These are phyloP conservation scores for Maudiozyma humilis DNA, from an alignment of 1,139 yeast genomes.

Conservation along the genomic window DNA sequence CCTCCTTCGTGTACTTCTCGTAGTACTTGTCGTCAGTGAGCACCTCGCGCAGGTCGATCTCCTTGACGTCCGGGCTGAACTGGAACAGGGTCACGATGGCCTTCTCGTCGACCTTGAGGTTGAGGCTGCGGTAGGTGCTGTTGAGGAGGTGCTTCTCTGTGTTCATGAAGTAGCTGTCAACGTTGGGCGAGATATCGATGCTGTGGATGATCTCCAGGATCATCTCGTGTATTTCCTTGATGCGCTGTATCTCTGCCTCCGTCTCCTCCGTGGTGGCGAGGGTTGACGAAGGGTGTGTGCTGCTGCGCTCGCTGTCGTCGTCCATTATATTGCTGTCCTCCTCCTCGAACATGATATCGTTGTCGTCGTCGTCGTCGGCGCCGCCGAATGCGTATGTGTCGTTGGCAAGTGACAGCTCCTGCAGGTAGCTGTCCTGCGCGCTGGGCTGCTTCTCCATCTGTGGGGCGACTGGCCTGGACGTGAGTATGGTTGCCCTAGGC, in stretches of 20 bases:
- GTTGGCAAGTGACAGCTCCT: conserved; percentile 10
- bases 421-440: conserved; percentile 16
- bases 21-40: background rate
- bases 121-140: background rate
- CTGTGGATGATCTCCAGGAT: background rate
- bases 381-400: conserved; percentile 7
- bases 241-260: background rate
- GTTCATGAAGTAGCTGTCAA: background rate
- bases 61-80: background rate
- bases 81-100: conserved; percentile 1
- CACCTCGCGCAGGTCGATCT: background rate
- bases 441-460: background rate
- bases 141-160: background rate
- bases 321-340: conserved; percentile 3
- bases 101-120: background rate
- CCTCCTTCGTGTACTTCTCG: conserved; percentile 1
- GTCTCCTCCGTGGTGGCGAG: background rate
- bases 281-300: too few relatives aligned
- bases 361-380: conserved; percentile 3
- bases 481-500: background rate
- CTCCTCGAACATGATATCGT: conserved; percentile 6
- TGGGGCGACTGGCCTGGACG: background rate
- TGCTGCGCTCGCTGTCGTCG: too few relatives aligned
- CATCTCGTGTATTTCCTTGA: background rate
- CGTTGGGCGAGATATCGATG: conserved; percentile 2